Conservation (phyloP, 176 grass and related monocot genomes). For the Ensete glaucum region DNA sequence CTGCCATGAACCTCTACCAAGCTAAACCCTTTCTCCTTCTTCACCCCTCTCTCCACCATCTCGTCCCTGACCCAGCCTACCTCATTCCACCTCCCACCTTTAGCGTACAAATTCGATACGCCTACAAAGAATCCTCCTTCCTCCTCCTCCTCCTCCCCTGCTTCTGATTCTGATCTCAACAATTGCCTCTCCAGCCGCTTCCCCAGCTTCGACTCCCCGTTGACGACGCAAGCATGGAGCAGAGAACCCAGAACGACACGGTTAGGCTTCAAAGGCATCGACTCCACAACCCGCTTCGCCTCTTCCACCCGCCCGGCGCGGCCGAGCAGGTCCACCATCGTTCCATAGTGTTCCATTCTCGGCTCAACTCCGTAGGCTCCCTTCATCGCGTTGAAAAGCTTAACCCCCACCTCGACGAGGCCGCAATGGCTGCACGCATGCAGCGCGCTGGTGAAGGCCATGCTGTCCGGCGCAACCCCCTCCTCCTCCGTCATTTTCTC, state of each 20-base stretch:
- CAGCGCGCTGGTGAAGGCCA: constrained; percentile 14
- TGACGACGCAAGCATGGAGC: constrained; percentile 8
- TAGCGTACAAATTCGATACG: constrained; percentile 19
- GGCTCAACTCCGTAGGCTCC: constrained; percentile 5
- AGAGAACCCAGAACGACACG: constrained; percentile 14
- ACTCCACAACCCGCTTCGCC: background rate
- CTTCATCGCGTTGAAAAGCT: constrained; percentile 22
- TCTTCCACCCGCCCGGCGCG: constrained; percentile 8
- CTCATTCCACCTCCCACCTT: constrained; percentile 15
- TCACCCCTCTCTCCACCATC: constrained; percentile 17
- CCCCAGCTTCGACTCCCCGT: background rate
- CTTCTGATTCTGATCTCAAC: background rate
- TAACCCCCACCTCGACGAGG: constrained; percentile 5
- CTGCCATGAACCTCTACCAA: constrained; percentile 15
- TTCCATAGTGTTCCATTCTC: constrained; percentile 26
- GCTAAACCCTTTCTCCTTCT: constrained; percentile 25
- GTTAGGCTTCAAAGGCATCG: constrained; percentile 20
- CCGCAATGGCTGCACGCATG: constrained; percentile 23
- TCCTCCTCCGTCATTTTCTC: constrained; percentile 7
- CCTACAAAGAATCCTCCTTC: constrained; percentile 18
- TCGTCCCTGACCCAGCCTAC: constrained; percentile 10
- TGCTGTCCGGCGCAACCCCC: constrained; percentile 9
- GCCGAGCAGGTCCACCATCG: constrained; percentile 18
- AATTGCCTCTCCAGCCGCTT: constrained; percentile 9
- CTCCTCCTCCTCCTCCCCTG: constrained; percentile 5